Conservation (phyloP, 1,139 yeast genomes). For the Suhomyces yuchorum region DNA sequence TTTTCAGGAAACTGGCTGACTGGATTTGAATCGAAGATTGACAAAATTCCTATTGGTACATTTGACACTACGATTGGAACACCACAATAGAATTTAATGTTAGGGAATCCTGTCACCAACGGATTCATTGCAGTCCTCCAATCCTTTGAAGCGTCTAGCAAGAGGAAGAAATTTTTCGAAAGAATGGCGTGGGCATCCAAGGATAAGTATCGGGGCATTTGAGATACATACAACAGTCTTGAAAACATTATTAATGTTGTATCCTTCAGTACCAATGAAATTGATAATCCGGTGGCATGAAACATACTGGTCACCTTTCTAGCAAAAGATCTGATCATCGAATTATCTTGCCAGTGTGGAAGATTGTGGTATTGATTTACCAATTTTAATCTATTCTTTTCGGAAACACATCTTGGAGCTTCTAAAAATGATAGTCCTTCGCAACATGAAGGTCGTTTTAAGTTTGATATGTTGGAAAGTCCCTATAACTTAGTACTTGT, state of each 20-base stretch:
- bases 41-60: slow-evolving; percentile 57
- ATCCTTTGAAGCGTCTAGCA: slow-evolving; percentile 62
- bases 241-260: slow-evolving; percentile 53
- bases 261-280: slow-evolving; percentile 55
- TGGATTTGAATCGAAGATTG: slow-evolving; percentile 57
- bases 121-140: slow-evolving; percentile 69
- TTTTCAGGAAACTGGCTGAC: slow-evolving; percentile 40
- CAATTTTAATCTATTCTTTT: slow-evolving; percentile 39
- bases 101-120: slow-evolving; percentile 61
- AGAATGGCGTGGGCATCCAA: slow-evolving; percentile 69
- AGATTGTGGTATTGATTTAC: slow-evolving; percentile 44
- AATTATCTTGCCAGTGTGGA: slow-evolving; percentile 54
- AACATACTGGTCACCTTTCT: slow-evolving; percentile 37
- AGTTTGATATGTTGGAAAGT: slow-evolving; percentile 55
- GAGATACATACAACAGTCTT: slow-evolving; percentile 46
- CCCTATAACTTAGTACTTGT: slow-evolving; percentile 34
- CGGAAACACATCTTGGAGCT: slow-evolving; percentile 60
- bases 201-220: slow-evolving; percentile 56
- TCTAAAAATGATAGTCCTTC: slow-evolving; percentile 50
- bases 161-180: slow-evolving; percentile 53
- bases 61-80: slow-evolving; percentile 52
- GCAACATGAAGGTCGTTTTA: slow-evolving; percentile 59
- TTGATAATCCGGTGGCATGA: slow-evolving; percentile 53
- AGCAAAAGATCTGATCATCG: slow-evolving; percentile 41
- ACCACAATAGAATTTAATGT: slow-evolving; percentile 61